These are phyloP conservation scores for Citrullus mucosospermus DNA, from an alignment of 306 rosid genomes.

Conservation along the genomic window DNA sequence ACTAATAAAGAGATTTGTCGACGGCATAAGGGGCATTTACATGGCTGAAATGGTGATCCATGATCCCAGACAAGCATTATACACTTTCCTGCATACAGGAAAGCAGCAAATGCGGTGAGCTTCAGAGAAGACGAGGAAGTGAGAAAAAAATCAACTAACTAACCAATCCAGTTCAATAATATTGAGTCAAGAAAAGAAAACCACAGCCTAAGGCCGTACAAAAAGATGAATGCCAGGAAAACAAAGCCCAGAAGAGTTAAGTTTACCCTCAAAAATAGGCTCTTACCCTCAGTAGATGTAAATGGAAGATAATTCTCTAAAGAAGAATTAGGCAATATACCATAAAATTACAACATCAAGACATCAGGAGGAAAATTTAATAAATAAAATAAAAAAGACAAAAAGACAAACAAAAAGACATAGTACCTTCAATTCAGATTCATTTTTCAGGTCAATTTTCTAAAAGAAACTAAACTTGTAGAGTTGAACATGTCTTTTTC, in stretches of 20 bases:
- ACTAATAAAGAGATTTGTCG: constrained; percentile 59
- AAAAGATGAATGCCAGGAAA: not conserved
- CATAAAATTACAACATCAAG: not conserved
- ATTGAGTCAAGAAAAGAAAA: not conserved
- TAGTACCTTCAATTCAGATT: not conserved
- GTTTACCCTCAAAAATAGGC: not conserved
- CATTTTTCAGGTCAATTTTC: not conserved
- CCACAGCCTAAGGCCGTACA: not conserved
- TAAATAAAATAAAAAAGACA: too few species aligned
- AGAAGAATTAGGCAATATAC: not conserved
- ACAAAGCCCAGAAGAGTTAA: not conserved
- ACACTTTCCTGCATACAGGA: constrained; percentile 39
- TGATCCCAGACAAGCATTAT: constrained; percentile 66
- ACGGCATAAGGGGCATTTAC: constrained; percentile 86
- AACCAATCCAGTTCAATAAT: not conserved
- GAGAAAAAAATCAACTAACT: not conserved
- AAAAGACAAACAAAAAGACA: not conserved
- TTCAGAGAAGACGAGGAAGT: not conserved
- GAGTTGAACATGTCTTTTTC: not conserved
- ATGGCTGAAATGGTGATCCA: constrained; percentile 41
- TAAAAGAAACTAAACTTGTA: not conserved
- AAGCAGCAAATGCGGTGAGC: not conserved
- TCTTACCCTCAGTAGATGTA: not conserved
- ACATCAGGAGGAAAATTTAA: not conserved
- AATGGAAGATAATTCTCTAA: not conserved